Conservation (phyloP, 208 protist species). For the Crithidia bombi region DNA sequence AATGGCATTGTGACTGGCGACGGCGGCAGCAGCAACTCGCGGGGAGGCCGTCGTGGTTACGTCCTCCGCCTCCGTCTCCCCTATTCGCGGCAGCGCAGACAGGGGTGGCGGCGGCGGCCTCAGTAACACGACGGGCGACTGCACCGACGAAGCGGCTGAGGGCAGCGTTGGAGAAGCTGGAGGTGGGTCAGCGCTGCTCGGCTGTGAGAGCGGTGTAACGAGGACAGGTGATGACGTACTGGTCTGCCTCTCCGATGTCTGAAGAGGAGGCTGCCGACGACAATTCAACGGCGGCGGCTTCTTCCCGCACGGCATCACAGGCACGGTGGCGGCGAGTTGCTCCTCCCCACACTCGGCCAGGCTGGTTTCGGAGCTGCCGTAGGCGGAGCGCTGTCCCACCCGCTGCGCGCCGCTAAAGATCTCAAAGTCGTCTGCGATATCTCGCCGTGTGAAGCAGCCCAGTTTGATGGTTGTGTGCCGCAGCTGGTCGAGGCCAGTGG, state of each 20-base stretch:
- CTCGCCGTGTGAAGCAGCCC: slow-evolving; percentile 76
- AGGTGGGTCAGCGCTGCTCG: neutral
- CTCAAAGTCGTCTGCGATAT: slow-evolving; percentile 75
- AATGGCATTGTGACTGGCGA: slow-evolving; percentile 20
- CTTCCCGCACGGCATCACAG: slow-evolving; percentile 24
- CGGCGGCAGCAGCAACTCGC: neutral
- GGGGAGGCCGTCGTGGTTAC: neutral
- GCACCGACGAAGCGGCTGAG: neutral
- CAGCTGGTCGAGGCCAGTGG: slow-evolving; percentile 26
- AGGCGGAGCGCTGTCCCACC: neutral
- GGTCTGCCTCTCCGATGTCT: neutral
- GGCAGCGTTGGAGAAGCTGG: neutral
- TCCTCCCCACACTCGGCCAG: slow-evolving; percentile 26
- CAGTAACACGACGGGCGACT: neutral
- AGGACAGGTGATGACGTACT: neutral
- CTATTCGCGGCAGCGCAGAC: neutral
- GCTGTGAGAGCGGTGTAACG: neutral
- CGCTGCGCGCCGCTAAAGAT: slow-evolving; percentile 55
- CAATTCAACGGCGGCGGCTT: neutral
- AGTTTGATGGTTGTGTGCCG: slow-evolving; percentile 71
- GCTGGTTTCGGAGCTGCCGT: slow-evolving; percentile 28
- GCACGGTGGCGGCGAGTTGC: slow-evolving; percentile 42
- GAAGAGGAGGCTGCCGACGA: neutral
- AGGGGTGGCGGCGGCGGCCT: neutral
- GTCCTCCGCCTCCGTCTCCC: neutral